Base-by-base conservation (phyloP, 768 basidiomycete species). In the Mycena galopus region DNA sequence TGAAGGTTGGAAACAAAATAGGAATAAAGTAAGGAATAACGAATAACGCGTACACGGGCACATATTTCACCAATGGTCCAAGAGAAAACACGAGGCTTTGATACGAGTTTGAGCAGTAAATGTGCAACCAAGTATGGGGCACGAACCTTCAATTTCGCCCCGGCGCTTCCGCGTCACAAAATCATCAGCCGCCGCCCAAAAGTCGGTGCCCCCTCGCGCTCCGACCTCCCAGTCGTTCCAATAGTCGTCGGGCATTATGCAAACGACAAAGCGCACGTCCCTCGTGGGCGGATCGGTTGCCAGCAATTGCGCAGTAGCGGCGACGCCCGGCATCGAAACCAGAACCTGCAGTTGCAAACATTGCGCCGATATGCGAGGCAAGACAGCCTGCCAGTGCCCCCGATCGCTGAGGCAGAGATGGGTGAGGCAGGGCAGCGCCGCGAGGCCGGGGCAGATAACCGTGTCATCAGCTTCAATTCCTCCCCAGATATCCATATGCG, bases 181-280 rank as follows among this genome's bases (percentile, higher is more conserved):
- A 2, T 10, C 17, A 12, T 71, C 69, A 6, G 62, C 69, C 30
- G 63, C 69, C 5, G 30, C 62, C 69, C 69, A 71, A 30, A 71
- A 58, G 21, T 65, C 33, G 0, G 47, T n/a, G 25, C 62, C 69
- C 2, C 59, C 44, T n/a, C 37, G 56, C 27, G 44, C 55, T 2
- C 56, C 35, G 3, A 42, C 12, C 27, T 71, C 62, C 69, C 69
- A 71, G n/a, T 71, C 62, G 14, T 19, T 19, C 56, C 64, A 65
- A 29, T 59, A 59, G 8, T 42, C 2, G 5, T 3, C n/a, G n/a
- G n/a, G 0, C 21, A 1, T 29, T 2, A 39, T 1, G 19, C 16
- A 25, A 3, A 65, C 63, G 32, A 71, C 69, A 37, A 35, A 65
- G 10, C 69, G 69, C 39, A 37, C 21, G 37, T 64, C 51, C 9